phyloP scores from a whole-genome alignment of 805 yeast genomes.

The Jamesozyma lodderae region DNA sequence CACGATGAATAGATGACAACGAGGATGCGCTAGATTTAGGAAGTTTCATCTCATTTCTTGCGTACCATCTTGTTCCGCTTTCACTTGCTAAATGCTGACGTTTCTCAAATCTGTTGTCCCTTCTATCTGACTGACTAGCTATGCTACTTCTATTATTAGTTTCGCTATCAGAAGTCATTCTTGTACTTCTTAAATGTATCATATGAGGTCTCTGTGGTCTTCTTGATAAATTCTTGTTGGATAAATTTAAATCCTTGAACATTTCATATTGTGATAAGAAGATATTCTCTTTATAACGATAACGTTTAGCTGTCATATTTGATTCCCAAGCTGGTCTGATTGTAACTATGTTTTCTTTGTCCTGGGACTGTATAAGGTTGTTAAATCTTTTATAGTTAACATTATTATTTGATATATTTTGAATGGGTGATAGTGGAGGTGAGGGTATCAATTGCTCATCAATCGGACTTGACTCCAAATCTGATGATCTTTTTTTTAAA shows the following conservation, averaged over 20 bases:
- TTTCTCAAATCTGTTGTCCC: background rate
- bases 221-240: background rate
- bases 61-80: background rate
- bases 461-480: slow-evolving; percentile 2
- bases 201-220: background rate
- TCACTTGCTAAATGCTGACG: too few species aligned
- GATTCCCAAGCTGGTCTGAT: slow-evolving; percentile 3
- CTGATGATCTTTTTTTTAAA: background rate
- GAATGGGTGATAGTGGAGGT: slow-evolving; percentile 29
- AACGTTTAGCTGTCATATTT: background rate
- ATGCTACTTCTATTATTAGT: background rate
- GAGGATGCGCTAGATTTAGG: background rate
- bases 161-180: background rate
- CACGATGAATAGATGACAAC: background rate
- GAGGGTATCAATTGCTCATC: slow-evolving; percentile 26
- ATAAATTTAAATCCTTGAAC: background rate
- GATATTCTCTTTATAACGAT: background rate
- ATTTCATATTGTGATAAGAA: slow-evolving; percentile 1
- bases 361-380: background rate
- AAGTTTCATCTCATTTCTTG: background rate
- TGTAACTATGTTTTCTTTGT: background rate
- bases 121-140: background rate
- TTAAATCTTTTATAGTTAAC: background rate
- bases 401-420: background rate
- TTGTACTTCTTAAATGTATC: background rate